phyloP scores from a whole-genome alignment of 1,284 basidiomycete species.

The Trichosporon ovoides region DNA sequence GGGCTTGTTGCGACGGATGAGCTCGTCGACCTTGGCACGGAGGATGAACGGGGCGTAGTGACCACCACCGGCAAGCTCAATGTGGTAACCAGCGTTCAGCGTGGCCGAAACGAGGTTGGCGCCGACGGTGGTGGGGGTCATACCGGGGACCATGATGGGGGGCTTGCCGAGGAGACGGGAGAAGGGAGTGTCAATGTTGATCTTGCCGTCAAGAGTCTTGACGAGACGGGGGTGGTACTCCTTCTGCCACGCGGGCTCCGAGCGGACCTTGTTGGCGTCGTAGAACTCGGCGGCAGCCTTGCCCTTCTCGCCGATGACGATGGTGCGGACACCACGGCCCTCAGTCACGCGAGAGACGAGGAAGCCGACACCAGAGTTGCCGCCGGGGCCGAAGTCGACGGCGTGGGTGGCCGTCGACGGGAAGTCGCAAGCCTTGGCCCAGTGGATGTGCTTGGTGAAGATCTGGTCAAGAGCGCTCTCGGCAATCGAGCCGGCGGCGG shows the following conservation, averaged over 20 bases:
- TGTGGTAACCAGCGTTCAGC: slow-evolving; percentile 88
- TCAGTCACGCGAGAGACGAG: slow-evolving; percentile 85
- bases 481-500: slow-evolving; percentile 62
- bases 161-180: slow-evolving; percentile 91
- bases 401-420: slow-evolving; percentile 85
- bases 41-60: slow-evolving; percentile 89
- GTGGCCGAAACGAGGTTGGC: slow-evolving; percentile 87
- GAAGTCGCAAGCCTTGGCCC: slow-evolving; percentile 84
- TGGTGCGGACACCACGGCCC: slow-evolving; percentile 83
- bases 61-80: slow-evolving; percentile 95
- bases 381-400: slow-evolving; percentile 94
- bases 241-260: slow-evolving; percentile 85
- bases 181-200: slow-evolving; percentile 92
- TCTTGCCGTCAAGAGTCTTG: slow-evolving; percentile 81
- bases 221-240: slow-evolving; percentile 80
- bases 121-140: slow-evolving; percentile 93
- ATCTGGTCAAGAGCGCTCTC: slow-evolving; percentile 85
- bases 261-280: slow-evolving; percentile 60
- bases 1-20: slow-evolving; percentile 71
- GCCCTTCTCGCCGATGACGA: slow-evolving; percentile 78
- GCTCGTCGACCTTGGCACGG: slow-evolving; percentile 82
- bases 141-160: slow-evolving; percentile 97
- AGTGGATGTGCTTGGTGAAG: slow-evolving; percentile 85
- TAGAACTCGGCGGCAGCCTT: slow-evolving; percentile 82
- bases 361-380: slow-evolving; percentile 85